Percentiles rank a stretch among this genome's conserved stretches.
These are phyloP conservation scores for Candolleomyces eurysporus DNA, from an alignment of 768 basidiomycete species.

Conservation along the genomic window DNA sequence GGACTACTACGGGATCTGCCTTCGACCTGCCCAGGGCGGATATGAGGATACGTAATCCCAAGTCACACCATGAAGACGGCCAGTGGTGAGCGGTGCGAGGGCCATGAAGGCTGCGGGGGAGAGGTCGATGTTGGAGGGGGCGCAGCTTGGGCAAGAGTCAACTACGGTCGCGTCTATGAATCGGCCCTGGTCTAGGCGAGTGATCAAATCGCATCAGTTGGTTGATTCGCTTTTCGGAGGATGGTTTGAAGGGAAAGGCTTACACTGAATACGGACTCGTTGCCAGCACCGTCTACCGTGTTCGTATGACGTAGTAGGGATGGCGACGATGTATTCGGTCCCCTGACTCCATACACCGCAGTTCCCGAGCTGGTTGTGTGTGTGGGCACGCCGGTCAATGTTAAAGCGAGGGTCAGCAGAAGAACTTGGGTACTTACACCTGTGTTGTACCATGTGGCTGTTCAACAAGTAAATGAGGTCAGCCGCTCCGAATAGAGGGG, in stretches of 20 bases:
- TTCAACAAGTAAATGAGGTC: slow-evolving; percentile 3
- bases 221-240: background rate
- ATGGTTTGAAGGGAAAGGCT: background rate
- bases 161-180: slow-evolving; percentile 21
- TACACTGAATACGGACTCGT: slow-evolving; percentile 23
- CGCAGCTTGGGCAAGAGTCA: slow-evolving; percentile 30
- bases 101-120: slow-evolving; percentile 25
- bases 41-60: slow-evolving; percentile 19
- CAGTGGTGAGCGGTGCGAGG: slow-evolving; percentile 23
- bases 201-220: background rate
- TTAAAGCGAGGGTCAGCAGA: background rate
- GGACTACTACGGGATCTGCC: too few species aligned
- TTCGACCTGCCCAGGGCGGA: background rate
- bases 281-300: slow-evolving; percentile 20
- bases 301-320: slow-evolving; percentile 18
- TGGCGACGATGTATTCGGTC: slow-evolving; percentile 23
- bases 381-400: background rate
- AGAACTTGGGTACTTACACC: slow-evolving; percentile 13
- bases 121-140: slow-evolving; percentile 23
- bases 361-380: slow-evolving; percentile 17
- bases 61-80: slow-evolving; percentile 18
- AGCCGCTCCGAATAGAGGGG: background rate
- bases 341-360: slow-evolving; percentile 19
- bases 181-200: slow-evolving; percentile 21
- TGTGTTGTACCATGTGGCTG: slow-evolving; percentile 21